phyloP scores from a whole-genome alignment of 805 yeast genomes.

The Metschnikowia sp. region DNA sequence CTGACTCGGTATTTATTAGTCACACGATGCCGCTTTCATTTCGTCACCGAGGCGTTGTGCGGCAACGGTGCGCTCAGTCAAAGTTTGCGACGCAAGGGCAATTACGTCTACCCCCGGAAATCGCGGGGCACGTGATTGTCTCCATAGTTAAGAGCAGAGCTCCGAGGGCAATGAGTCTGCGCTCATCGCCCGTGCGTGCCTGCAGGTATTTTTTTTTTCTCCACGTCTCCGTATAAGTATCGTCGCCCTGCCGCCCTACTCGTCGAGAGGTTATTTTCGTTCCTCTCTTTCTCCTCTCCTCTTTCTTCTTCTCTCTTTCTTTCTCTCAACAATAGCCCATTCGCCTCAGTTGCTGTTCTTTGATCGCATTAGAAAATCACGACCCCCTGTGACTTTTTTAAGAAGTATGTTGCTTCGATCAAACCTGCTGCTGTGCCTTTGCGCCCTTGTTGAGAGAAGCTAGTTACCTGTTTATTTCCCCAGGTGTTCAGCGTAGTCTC shows the following conservation, averaged over 20 bases:
- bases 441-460: constrained; percentile 18
- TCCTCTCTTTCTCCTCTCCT: constrained; percentile 21
- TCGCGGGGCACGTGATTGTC: constrained; percentile 1
- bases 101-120: constrained; percentile 16
- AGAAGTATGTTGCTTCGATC: constrained; percentile 13
- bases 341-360: constrained; percentile 20
- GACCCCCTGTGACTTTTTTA: constrained; percentile 13
- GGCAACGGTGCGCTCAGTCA: neutral
- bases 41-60: constrained; percentile 2
- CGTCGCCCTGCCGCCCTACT: constrained; percentile 8
- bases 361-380: constrained; percentile 15
- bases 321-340: constrained; percentile 33
- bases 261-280: constrained; percentile 4
- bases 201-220: constrained; percentile 4
- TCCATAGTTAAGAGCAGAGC: neutral
- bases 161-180: constrained; percentile 4
- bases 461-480: neutral
- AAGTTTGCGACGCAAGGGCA: constrained; percentile 8
- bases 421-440: constrained; percentile 5
- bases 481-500: neutral
- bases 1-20: neutral
- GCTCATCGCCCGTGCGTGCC: constrained; percentile 3
- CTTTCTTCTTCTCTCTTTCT: constrained; percentile 26
- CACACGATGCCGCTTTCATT: constrained; percentile 2
- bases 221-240: constrained; percentile 11